Percentiles rank a stretch among this genome's conserved stretches.
phyloP scores from a whole-genome alignment of 805 yeast genomes.

The Suhomyces vadensis region DNA sequence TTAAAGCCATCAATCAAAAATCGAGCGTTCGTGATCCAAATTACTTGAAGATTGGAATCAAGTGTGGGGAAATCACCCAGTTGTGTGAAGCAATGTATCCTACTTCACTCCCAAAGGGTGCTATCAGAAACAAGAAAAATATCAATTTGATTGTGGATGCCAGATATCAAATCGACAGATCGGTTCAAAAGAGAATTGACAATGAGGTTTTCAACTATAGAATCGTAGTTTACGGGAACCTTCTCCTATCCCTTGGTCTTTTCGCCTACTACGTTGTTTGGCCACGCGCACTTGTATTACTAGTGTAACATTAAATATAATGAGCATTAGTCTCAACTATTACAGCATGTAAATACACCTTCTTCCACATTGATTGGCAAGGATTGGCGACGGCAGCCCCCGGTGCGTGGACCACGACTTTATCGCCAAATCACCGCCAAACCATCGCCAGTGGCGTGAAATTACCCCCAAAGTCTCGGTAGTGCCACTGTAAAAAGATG shows the following conservation, averaged over 20 bases:
- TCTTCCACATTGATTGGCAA: no score
- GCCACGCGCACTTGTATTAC: background rate
- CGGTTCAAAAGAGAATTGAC: constrained; percentile 11
- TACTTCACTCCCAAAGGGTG: constrained; percentile 35
- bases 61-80: constrained; percentile 87
- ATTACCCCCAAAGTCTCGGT: no score
- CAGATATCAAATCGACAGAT: constrained; percentile 12
- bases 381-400: no score
- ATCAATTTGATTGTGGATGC: constrained; percentile 10
- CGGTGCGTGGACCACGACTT: no score
- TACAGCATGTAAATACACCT: no score
- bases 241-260: background rate
- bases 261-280: background rate
- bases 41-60: constrained; percentile 78
- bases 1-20: constrained; percentile 74
- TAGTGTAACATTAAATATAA: background rate
- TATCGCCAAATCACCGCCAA: no score
- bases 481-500: no score
- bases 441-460: no score
- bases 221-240: constrained; percentile 3
- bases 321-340: background rate
- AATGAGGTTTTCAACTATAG: constrained; percentile 8
- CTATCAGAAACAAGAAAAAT: constrained; percentile 18
- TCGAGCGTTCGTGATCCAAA: constrained; percentile 82
- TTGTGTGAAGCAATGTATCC: constrained; percentile 80